Evolutionary conservation across 2,329 filamentous ascomycete genomes (phyloP), one percentile per base, ranked within the genome.

Genomic region (Phoma herbarum): DNA sequence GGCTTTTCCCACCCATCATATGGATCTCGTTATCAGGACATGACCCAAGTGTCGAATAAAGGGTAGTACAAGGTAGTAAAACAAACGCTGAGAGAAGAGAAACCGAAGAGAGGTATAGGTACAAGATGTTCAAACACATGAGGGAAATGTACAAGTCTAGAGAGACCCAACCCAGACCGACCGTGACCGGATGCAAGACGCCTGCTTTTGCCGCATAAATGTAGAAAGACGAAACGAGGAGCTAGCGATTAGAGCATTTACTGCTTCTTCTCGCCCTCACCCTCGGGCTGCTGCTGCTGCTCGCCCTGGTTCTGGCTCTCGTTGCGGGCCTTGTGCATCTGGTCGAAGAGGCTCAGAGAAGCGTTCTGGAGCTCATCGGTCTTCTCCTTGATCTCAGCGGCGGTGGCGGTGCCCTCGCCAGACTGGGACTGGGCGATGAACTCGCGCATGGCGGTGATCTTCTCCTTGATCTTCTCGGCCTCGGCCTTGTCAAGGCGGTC

Each of bases 401-500:
- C 91, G 61, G 92, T 96, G 74, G 91, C 88, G 63, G 84, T 87
- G 75, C 89, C 88, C 85, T 99, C 95, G 66, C 94, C 94, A 73
- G 92, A 87, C 85, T 97, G 94, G 86, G 88, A 96, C 89, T 96
- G 93, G 83, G 89, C 88, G 72, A 98, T 89, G 77, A 94, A 91
- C 83, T 96, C 93, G 64, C 93, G 91, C 74, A 97, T 90, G 71
- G 86, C 76, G 52, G 86, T 81, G 70, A 96, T 95, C 91, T 97
- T 97, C 88, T 97, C 93, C 76, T 89, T 90, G 84, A 99, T 96
- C 76, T 87, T 85, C 65, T 97, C 92, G 60, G 90, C 92, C 87
- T 99, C 95, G 53, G 90, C 82, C 90, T 98, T 97, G 88, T 98
- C 94, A 54, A 99, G 90, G 81, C 89, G 93, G 80, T 97, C 93